A percentile compares a stretch with the other conserved stretches of the same genome.
Evolutionary conservation across 371 early-diverging fungal species (phyloP).

Genomic region (Mucor mucedo): DNA sequence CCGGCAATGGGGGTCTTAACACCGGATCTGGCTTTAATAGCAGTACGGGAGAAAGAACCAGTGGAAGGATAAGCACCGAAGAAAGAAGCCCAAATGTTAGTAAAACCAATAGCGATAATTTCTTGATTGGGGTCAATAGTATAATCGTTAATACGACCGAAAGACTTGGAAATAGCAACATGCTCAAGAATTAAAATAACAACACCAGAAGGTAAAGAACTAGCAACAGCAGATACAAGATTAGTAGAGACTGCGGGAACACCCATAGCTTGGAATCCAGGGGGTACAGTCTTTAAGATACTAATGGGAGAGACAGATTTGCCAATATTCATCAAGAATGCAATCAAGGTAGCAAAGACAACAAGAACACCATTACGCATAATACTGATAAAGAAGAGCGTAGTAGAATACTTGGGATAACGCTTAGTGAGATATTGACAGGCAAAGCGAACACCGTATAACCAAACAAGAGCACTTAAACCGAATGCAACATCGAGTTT

Average conservation of each 20-base stretch:
- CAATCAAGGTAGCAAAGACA: conserved; percentile 49
- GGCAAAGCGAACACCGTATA: conserved; percentile 53
- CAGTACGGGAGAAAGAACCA: conserved; percentile 60
- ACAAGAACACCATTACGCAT: conserved; percentile 55
- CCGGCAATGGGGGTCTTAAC: conserved; percentile 85
- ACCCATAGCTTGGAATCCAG: conserved; percentile 66
- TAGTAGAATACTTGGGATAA: conserved; percentile 46
- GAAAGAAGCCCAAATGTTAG: conserved; percentile 82
- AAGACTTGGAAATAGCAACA: conserved; percentile 80
- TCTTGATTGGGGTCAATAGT: conserved; percentile 79
- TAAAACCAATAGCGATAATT: conserved; percentile 82
- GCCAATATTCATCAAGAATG: conserved; percentile 50
- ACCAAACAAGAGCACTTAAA: conserved; percentile 45
- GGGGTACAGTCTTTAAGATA: conserved; percentile 73
- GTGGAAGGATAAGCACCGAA: conserved; percentile 69
- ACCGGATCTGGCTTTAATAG: conserved; percentile 81
- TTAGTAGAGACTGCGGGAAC: conserved; percentile 50
- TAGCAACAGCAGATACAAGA: conserved; percentile 49
- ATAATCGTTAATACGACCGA: conserved; percentile 76
- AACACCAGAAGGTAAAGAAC: conserved; percentile 65
- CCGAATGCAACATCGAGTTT: conserved; percentile 61
- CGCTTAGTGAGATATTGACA: conserved; percentile 38
- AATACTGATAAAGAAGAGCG: conserved; percentile 56
- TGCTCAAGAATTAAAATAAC: conserved; percentile 83
- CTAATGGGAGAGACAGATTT: conserved; percentile 47